Percentiles rank a stretch among this genome's conserved stretches.
These are phyloP conservation scores for Dioszegia aurantiaca DNA, from an alignment of 768 basidiomycete genomes.

Conservation along the genomic window DNA sequence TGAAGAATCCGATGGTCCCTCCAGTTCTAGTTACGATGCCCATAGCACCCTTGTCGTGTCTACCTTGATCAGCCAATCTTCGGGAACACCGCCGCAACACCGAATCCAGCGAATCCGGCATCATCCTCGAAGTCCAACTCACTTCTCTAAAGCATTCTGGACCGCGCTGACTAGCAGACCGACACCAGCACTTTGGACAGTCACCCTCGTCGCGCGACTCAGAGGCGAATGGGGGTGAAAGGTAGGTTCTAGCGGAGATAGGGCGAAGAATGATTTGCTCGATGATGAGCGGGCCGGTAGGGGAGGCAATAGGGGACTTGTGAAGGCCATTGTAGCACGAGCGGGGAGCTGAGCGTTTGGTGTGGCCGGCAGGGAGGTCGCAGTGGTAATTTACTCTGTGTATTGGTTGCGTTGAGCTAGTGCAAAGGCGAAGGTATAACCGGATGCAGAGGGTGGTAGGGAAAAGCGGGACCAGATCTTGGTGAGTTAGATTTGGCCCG, in stretches of 20 bases:
- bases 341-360: too few species aligned
- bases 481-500: too few species aligned
- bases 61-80: slow-evolving; percentile 16
- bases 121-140: slow-evolving; percentile 14
- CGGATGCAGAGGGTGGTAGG: too few species aligned
- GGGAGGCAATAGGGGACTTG: slow-evolving; percentile 41
- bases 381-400: too few species aligned
- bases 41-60: slow-evolving; percentile 72
- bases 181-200: slow-evolving; percentile 52
- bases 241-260: slow-evolving; percentile 35
- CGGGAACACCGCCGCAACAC: background rate
- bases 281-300: slow-evolving; percentile 22
- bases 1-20: slow-evolving; percentile 85
- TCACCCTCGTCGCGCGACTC: slow-evolving; percentile 45
- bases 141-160: slow-evolving; percentile 73
- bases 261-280: slow-evolving; percentile 36
- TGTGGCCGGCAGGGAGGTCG: background rate
- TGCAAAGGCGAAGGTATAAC: background rate
- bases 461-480: too few species aligned
- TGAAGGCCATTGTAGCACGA: background rate
- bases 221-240: slow-evolving; percentile 46
- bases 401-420: background rate
- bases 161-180: slow-evolving; percentile 57
- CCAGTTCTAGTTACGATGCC: slow-evolving; percentile 85
- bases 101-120: background rate